Evolutionary conservation across 2,329 filamentous ascomycete genomes (phyloP), one percentile per base, ranked within the genome.

Genomic region (Colletotrichum brevisporum): DNA sequence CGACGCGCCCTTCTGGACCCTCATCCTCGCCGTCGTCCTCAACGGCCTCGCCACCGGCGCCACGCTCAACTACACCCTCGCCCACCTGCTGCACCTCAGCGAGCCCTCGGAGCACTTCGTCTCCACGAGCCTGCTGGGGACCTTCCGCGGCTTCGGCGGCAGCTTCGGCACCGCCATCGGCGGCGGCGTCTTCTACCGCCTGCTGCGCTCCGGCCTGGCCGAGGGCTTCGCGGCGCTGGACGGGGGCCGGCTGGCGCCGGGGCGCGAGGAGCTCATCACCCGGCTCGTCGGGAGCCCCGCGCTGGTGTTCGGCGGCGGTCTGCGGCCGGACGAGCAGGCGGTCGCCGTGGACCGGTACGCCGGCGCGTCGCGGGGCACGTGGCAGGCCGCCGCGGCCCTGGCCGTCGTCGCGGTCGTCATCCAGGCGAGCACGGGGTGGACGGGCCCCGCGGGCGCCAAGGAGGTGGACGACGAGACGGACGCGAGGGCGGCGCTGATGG

Each of bases 141-240:
- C 93, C 1, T 95, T 95, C 79, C 87, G 94, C 4, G 92, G 92
- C 5, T 95, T 96, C 71, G 92, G 92, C 0, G 93, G 93, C 15
- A 92, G 90, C 59, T 96, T 97, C 74, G 93, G 94, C 3, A 92
- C 91, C 1, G 89, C 93, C 0, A 91, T 95, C 55, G 92, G 93
- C 2, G 93, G 94, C 3, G 94, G 94, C 0, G 83, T 93, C 61
- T 95, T 95, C 76, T 84, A 87, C 48, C 86, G 92, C 5, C 83
- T 89, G 2, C 79, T 95, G 39, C 83, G 85, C 53, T 79, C 74
- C 2, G 82, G 83, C 0, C 82, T 95, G 2, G 82, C 84, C n/a
- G 74, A 79, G 0, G 88, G 89, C 0, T 94, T 94, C 72, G 76
- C 78, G 5, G 68, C 63, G 15, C 78, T 88, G 2, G 86, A 88